Percentiles rank a stretch among this genome's conserved stretches.
phyloP scores from a whole-genome alignment of 805 yeast genomes.

The Priceomyces castillae region DNA sequence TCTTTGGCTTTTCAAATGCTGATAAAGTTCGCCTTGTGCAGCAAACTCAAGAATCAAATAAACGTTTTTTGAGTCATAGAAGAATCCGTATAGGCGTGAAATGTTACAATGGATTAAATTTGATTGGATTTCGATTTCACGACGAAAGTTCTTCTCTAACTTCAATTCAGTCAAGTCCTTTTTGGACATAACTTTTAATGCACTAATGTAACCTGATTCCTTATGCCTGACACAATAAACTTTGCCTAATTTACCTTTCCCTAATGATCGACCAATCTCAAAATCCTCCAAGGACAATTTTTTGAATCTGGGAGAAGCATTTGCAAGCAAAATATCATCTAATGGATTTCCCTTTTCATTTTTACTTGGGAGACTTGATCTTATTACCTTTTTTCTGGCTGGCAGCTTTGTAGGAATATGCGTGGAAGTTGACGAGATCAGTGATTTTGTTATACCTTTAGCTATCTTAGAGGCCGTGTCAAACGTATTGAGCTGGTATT shows the following conservation, averaged over 20 bases:
- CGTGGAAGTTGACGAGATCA: not conserved
- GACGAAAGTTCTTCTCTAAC: constrained; percentile 78
- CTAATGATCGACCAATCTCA: constrained; percentile 82
- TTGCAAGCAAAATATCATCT: constrained; percentile 1
- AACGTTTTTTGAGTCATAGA: constrained; percentile 76
- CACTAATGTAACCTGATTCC: constrained; percentile 75
- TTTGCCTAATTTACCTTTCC: constrained; percentile 91
- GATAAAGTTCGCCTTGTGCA: constrained; percentile 82
- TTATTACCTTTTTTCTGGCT: not conserved
- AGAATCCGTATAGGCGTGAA: constrained; percentile 79
- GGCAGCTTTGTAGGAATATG: constrained; percentile 9
- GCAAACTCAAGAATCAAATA: constrained; percentile 84
- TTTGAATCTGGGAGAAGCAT: constrained; percentile 2
- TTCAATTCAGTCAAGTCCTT: constrained; percentile 69
- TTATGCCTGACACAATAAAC: constrained; percentile 87
- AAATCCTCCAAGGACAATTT: constrained; percentile 54
- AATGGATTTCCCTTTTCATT: not conserved
- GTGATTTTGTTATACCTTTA: not conserved
- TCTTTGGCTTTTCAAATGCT: constrained; percentile 60
- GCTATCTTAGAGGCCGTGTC: constrained; percentile 1
- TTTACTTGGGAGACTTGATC: constrained; percentile 2
- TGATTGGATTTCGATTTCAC: constrained; percentile 91
- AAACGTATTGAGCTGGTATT: constrained; percentile 8
- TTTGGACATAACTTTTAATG: constrained; percentile 88
- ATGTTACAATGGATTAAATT: constrained; percentile 75